Percentiles rank a stretch among this genome's conserved stretches.
These are phyloP conservation scores for Lasiodiplodia theobromae DNA, from an alignment of 2,329 filamentous ascomycete species.

Conservation along the genomic window DNA sequence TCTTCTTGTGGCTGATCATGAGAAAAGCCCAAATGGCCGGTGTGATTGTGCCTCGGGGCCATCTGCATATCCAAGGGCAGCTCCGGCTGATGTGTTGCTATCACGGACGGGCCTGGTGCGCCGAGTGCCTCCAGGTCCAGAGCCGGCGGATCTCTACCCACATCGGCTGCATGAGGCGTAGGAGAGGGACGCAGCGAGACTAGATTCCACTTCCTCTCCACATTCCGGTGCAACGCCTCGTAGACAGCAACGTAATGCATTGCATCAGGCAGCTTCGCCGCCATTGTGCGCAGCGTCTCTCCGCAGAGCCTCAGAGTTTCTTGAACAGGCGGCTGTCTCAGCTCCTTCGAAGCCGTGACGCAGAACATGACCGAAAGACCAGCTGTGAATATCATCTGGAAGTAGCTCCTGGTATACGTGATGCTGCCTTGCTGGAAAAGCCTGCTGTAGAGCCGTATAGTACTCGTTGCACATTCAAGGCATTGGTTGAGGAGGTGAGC, in stretches of 20 bases:
- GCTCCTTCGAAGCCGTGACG: conserved; percentile 39
- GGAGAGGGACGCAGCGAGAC: neutral
- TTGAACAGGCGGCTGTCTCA: conserved; percentile 29
- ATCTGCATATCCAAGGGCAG: no score
- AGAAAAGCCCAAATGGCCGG: no score
- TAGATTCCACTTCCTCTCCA: conserved; percentile 27
- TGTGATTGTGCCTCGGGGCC: no score
- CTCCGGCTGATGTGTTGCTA: no score
- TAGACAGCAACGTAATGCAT: conserved; percentile 39
- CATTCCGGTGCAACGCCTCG: conserved; percentile 38
- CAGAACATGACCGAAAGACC: conserved; percentile 43
- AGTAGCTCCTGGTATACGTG: conserved; percentile 57
- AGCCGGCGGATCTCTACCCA: neutral
- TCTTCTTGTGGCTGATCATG: neutral
- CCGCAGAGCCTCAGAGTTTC: conserved; percentile 33
- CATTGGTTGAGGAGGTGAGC: conserved; percentile 37
- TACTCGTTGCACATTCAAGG: conserved; percentile 45
- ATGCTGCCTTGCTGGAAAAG: conserved; percentile 48
- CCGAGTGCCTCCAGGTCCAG: no score
- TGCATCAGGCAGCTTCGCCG: conserved; percentile 38
- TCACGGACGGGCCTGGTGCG: no score
- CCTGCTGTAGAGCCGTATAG: conserved; percentile 49
- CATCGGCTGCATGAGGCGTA: neutral
- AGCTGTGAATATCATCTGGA: conserved; percentile 57
- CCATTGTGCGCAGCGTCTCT: conserved; percentile 37